Conservation (phyloP, 164 flowering plant genomes). For the Nelumbo lutea region DNA sequence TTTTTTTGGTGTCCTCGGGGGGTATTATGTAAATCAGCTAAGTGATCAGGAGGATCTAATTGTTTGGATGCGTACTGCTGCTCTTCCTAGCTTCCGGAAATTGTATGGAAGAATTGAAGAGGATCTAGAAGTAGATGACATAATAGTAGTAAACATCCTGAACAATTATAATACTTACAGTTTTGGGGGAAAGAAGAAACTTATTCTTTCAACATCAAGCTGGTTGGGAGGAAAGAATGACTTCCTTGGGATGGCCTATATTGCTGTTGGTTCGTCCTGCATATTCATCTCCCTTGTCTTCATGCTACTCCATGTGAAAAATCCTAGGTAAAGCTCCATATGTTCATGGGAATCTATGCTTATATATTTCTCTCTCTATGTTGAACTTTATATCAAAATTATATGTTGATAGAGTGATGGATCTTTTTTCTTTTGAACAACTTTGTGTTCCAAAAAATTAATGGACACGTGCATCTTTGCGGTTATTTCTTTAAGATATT, state of each 20-base stretch:
- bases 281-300: slow-evolving; percentile 52
- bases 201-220: slow-evolving; percentile 71
- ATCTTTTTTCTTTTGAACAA: too few species aligned
- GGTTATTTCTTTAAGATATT: too few species aligned
- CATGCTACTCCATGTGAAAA: slow-evolving; percentile 60
- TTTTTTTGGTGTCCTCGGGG: slow-evolving; percentile 7
- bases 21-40: slow-evolving; percentile 34
- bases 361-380: too few species aligned
- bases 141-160: slow-evolving; percentile 36
- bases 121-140: slow-evolving; percentile 58
- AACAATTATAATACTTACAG: slow-evolving; percentile 91
- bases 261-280: slow-evolving; percentile 50
- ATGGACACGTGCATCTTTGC: too few species aligned
- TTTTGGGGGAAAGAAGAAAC: slow-evolving; percentile 75
- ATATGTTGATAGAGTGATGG: too few species aligned
- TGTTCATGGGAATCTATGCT: background rate
- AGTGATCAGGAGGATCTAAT: slow-evolving; percentile 91
- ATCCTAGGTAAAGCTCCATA: slow-evolving; percentile 43
- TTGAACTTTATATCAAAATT: too few species aligned
- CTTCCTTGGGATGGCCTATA: slow-evolving; percentile 68
- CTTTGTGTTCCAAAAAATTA: too few species aligned
- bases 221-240: slow-evolving; percentile 88
- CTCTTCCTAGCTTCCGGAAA: slow-evolving; percentile 86
- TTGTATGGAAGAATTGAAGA: slow-evolving; percentile 80
- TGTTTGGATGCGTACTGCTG: slow-evolving; percentile 95